A percentile compares a stretch with the other conserved stretches of the same genome.
Evolutionary conservation across 176 grass and related monocot genomes (phyloP).

Genomic region (Phyllostachys edulis): DNA sequence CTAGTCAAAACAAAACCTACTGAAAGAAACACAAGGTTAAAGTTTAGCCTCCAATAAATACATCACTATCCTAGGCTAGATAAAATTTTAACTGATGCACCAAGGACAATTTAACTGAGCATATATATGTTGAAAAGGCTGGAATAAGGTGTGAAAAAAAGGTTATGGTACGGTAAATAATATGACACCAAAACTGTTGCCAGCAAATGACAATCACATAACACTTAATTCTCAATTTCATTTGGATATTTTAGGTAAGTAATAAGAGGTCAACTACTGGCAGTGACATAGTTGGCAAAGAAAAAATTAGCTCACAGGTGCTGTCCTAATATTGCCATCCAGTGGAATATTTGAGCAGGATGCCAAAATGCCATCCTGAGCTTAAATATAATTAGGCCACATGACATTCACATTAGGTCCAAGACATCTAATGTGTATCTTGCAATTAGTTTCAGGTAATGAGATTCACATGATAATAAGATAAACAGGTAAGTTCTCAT

Average conservation of each 20-base stretch:
- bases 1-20: constrained; percentile 21
- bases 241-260: background rate
- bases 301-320: background rate
- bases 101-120: background rate
- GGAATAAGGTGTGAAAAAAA: background rate
- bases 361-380: background rate
- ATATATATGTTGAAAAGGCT: background rate
- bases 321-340: background rate
- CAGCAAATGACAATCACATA: background rate
- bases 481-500: constrained; percentile 13
- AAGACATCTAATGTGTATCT: background rate
- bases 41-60: constrained; percentile 8
- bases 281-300: background rate
- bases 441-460: constrained; percentile 2
- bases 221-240: background rate
- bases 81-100: background rate
- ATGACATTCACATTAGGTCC: constrained; percentile 4
- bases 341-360: constrained; percentile 14
- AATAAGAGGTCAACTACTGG: constrained; percentile 11
- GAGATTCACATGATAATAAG: background rate
- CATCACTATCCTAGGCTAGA: background rate
- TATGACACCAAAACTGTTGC: background rate
- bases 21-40: background rate
- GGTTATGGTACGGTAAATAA: background rate
- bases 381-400: background rate